Base-by-base conservation (phyloP, 345 rosid species). In the Odontarrhena argentea region DNA sequence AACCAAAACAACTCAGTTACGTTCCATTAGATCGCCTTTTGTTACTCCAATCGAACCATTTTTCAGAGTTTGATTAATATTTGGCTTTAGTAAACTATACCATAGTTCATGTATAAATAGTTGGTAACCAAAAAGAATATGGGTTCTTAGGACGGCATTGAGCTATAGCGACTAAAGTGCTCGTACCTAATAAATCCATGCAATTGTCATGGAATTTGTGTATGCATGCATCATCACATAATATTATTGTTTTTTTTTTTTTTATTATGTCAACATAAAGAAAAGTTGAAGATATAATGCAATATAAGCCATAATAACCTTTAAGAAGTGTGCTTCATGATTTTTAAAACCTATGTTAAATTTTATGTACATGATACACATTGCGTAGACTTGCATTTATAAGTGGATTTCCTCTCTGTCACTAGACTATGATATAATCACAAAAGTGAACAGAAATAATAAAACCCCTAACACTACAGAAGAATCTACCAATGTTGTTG, bases 131-230 rank as follows among this genome's bases (percentile, higher is more conserved):
- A 49, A 28, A 1, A 10, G 7, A 26, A 24, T 7, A 52, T 25
- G 13, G 8, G 35, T 24, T 40, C 24, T 8, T 49, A 24, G 47
- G 62, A 40, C 41, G 8, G 36, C 22, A 44, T 30, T 2, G 66
- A 41, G 63, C 43, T 68, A 38, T 26, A 6, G 59, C 52, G 51
- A 59, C 51, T 59, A 59, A 32, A 59, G 74, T 51, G 73, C 44
- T 22, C 44, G 35, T 24, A 55, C 67, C 68, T 54, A 61, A 61
- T 34, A 42, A 45, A 42, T 8, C 67, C 60, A 52, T 61, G 12
- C 30, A 60, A 34, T 60, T 60, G 47, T 60, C 53, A 60, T 60
- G 67, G 74, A 69, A 51, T 60, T 52, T 69, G 53, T 69, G 60
- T 60, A 69, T 60, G 67, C 60, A 69, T 60, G 67, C 54, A 60